These are phyloP conservation scores for Trypanosoma platydactyli DNA, from an alignment of 208 protist genomes.

Conservation along the genomic window DNA sequence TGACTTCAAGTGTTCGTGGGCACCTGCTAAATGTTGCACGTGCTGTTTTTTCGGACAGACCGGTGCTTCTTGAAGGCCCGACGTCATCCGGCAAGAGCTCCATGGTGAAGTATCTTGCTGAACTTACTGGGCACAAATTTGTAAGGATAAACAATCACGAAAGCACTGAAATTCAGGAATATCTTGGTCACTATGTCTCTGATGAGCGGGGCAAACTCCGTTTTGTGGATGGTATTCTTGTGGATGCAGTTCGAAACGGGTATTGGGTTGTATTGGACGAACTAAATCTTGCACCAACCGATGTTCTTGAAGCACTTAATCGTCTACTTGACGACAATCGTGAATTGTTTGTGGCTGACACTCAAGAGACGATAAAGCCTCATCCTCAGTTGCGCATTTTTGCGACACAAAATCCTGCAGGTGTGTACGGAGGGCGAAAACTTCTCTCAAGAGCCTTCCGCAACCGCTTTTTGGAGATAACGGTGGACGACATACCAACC, in stretches of 20 bases:
- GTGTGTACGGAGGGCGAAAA: conserved; percentile 97
- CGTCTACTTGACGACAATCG: conserved; percentile 99
- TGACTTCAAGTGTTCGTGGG: conserved; percentile 93
- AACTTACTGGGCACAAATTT: conserved; percentile 97
- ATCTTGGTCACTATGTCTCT: conserved; percentile 98
- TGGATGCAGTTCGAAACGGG: conserved; percentile 96
- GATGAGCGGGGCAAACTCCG: conserved; percentile 95
- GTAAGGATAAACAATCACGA: conserved; percentile 99
- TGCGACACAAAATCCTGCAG: conserved; percentile 99
- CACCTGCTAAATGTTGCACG: conserved; percentile 96
- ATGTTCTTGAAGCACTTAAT: conserved; percentile 99
- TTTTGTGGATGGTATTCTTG: conserved; percentile 97
- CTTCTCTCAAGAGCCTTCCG: conserved; percentile 99
- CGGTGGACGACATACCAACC: conserved; percentile 99
- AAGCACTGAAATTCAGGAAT: conserved; percentile 99
- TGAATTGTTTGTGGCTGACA: conserved; percentile 99
- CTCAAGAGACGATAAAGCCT: conserved; percentile 97
- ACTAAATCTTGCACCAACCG: conserved; percentile 99
- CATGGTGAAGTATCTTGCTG: conserved; percentile 99
- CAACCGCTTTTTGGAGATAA: conserved; percentile 99
- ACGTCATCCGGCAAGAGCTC: conserved; percentile 99
- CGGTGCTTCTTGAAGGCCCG: conserved; percentile 98
- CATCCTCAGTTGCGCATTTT: conserved; percentile 99
- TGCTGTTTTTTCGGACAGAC: conserved; percentile 93
- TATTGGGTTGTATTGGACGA: conserved; percentile 99